These are phyloP conservation scores for Alternaria postmessia DNA, from an alignment of 2,329 filamentous ascomycete genomes.

Conservation along the genomic window DNA sequence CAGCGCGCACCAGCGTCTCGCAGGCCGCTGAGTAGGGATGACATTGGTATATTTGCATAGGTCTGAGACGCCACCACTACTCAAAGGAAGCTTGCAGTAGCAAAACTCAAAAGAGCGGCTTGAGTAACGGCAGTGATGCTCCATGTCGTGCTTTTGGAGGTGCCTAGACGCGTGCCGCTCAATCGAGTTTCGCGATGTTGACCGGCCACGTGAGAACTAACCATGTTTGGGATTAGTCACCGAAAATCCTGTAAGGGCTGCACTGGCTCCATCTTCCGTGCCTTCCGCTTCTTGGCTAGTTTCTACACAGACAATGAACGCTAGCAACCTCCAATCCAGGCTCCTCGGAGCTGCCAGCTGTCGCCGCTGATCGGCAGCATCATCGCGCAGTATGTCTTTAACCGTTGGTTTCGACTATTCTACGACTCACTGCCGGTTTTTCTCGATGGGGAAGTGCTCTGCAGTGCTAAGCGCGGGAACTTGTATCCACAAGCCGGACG, in stretches of 20 bases:
- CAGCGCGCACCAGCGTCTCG: background rate
- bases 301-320: background rate
- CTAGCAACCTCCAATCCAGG: background rate
- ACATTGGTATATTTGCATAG: background rate
- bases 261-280: background rate
- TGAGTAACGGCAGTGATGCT: background rate
- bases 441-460: constrained; percentile 6
- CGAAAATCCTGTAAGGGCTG: constrained; percentile 10
- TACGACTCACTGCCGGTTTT: constrained; percentile 4
- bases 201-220: constrained; percentile 6
- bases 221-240: background rate
- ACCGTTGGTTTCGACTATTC: background rate
- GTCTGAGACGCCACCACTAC: background rate
- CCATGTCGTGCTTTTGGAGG: background rate
- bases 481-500: constrained; percentile 1
- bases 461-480: background rate
- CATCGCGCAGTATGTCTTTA: constrained; percentile 6
- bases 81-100: background rate
- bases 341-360: background rate
- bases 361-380: background rate
- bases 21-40: background rate
- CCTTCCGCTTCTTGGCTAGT: constrained; percentile 2
- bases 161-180: constrained; percentile 4
- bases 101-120: background rate
- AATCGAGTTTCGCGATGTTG: constrained; percentile 3